Percentiles rank a stretch among this genome's conserved stretches.
Evolutionary conservation across 129 eudicot genomes (phyloP).

Genomic region (Flaveria linearis): DNA sequence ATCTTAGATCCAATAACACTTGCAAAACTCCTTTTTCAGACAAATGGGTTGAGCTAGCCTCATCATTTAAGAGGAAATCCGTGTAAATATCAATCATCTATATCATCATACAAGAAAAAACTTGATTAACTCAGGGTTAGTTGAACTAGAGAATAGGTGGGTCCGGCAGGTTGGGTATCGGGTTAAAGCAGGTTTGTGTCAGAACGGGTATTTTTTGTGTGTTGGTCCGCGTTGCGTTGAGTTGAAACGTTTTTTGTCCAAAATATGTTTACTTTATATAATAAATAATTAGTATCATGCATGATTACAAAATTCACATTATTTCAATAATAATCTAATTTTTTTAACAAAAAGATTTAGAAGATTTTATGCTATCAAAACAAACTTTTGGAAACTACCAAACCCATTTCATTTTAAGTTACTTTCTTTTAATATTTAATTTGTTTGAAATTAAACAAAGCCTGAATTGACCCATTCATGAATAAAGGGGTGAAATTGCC

Average conservation of each 20-base stretch:
- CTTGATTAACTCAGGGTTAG: slow-evolving; percentile 16
- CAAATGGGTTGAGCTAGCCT: slow-evolving; percentile 44
- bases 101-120: slow-evolving; percentile 18
- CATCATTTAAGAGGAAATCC: slow-evolving; percentile 51
- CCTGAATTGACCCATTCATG: not conserved
- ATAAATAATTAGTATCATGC: not conserved
- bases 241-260: not conserved
- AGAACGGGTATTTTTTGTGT: not conserved
- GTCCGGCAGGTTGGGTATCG: not conserved
- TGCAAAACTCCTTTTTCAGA: slow-evolving; percentile 92
- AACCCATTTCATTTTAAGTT: not conserved
- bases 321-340: not conserved
- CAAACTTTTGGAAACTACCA: not conserved
- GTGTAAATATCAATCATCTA: slow-evolving; percentile 69
- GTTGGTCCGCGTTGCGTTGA: not conserved
- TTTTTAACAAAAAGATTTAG: not conserved
- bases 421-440: not conserved
- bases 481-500: not conserved
- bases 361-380: not conserved
- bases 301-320: not conserved
- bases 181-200: not conserved
- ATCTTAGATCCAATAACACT: slow-evolving; percentile 79
- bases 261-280: not conserved
- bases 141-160: not conserved
- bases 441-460: not conserved